Evolutionary conservation across 805 yeast species (phyloP).

Genomic region (Saccharomycopsis malanga): DNA sequence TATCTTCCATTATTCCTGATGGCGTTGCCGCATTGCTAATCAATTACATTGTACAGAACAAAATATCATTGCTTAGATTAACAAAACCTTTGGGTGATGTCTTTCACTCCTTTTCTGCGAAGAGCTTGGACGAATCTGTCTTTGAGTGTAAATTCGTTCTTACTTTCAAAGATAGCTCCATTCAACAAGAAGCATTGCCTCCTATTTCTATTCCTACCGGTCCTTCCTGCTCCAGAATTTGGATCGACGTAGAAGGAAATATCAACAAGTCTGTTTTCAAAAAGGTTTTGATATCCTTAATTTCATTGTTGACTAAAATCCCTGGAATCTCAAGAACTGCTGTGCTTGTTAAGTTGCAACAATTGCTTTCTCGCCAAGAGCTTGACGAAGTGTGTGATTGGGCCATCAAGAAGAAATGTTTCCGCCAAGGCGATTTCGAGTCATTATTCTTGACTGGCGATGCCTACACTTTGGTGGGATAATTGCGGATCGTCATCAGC

Average conservation of each 20-base stretch:
- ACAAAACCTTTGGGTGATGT: neutral
- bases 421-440: constrained; percentile 9
- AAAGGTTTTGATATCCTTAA: constrained; percentile 38
- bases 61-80: neutral
- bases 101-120: neutral
- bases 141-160: constrained; percentile 30
- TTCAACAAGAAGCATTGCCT: constrained; percentile 16
- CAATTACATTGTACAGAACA: neutral
- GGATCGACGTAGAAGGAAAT: constrained; percentile 64
- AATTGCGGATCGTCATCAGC: no score
- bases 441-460: constrained; percentile 3
- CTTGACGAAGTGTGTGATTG: constrained; percentile 13
- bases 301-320: constrained; percentile 39
- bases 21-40: constrained; percentile 6
- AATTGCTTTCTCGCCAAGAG: constrained; percentile 15
- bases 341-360: constrained; percentile 26
- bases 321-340: constrained; percentile 44
- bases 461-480: constrained; percentile 4
- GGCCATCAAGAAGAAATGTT: constrained; percentile 5
- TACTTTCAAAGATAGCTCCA: constrained; percentile 29
- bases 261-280: constrained; percentile 58
- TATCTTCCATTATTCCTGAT: constrained; percentile 32
- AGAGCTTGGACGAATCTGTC: constrained; percentile 2
- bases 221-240: constrained; percentile 54
- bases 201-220: constrained; percentile 48